A percentile compares a stretch with the other conserved stretches of the same genome.
These are phyloP conservation scores for Alternaria sp. DNA, from an alignment of 2,329 filamentous ascomycete genomes.

Conservation along the genomic window DNA sequence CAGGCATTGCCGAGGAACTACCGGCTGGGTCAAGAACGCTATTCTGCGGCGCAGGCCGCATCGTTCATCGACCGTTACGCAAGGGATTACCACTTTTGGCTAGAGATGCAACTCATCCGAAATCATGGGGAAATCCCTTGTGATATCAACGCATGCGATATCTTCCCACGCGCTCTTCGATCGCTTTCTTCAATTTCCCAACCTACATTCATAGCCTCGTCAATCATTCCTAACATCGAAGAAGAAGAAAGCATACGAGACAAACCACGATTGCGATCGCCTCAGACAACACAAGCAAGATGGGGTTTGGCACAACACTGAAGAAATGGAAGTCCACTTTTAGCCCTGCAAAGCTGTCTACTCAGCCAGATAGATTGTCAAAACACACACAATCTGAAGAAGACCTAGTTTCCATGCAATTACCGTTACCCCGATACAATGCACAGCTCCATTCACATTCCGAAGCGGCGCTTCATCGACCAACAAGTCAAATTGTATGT, in stretches of 20 bases:
- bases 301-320: constrained; percentile 1
- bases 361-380: background rate
- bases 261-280: background rate
- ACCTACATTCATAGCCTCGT: background rate
- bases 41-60: background rate
- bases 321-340: constrained; percentile 5
- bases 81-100: background rate
- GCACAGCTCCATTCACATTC: background rate
- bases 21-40: background rate
- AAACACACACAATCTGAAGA: constrained; percentile 10
- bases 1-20: background rate
- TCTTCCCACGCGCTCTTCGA: background rate
- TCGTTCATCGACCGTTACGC: background rate
- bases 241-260: background rate
- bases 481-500: constrained; percentile 5
- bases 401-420: constrained; percentile 6
- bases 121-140: background rate
- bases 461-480: constrained; percentile 1
- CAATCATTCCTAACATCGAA: background rate
- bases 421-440: background rate
- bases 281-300: background rate
- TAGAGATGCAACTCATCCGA: background rate
- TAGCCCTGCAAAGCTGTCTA: background rate
- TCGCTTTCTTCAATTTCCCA: background rate
- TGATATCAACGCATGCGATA: background rate